Base-by-base conservation (phyloP, 1,284 basidiomycete genomes). In the Erythrobasidium hasegawianum region DNA sequence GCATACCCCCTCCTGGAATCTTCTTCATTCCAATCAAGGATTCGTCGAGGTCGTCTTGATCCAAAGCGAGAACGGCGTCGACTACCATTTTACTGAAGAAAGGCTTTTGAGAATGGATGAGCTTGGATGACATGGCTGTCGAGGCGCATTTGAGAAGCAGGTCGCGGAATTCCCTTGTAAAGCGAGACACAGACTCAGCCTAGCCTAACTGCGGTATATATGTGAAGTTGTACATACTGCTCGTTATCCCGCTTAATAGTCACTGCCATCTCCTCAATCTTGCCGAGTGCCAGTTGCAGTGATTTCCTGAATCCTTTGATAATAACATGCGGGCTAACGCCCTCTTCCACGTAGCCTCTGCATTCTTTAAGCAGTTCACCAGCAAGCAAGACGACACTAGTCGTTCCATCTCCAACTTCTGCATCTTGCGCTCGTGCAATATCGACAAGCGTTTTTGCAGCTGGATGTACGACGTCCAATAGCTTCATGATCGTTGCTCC, bases 51-150 rank as follows among this genome's bases (percentile, higher is more conserved):
- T 97, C 93, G 54, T 89, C 83, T 76, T 90, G 92, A 80, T 99
- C 93, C 50, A 99, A 82, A 67, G 86, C 90, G 71, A 87, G 84
- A 50, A 99, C 93, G 47, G 96, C 93, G 76, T 98, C 90, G 54
- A 99, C 96, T 62, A 97, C 96, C 94, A 99, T 98, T 72, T 90
- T 86, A 33, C 93, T 89, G 82, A 99, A 99, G 82, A 98, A 99
- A 2, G 95, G 94, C 76, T 96, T 97, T 81, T 97, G 93, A 43
- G 92, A 93, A 78, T 97, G 94, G 73, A 99, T 97, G 70, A 99
- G 85, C 80, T 99, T 99, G 69, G 94, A 97, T 22, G 95, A 97
- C 95, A 99, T 97, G 45, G 94, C 95, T 7, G 96, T 99, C 27
- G 93, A 88, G 43, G 96, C 96, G 78, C 93, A 96, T 81, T 97